Percentiles rank a stretch among this genome's conserved stretches.
Evolutionary conservation across 83 land plant genomes (phyloP).

Genomic region (Diphasiastrum complanatum): DNA sequence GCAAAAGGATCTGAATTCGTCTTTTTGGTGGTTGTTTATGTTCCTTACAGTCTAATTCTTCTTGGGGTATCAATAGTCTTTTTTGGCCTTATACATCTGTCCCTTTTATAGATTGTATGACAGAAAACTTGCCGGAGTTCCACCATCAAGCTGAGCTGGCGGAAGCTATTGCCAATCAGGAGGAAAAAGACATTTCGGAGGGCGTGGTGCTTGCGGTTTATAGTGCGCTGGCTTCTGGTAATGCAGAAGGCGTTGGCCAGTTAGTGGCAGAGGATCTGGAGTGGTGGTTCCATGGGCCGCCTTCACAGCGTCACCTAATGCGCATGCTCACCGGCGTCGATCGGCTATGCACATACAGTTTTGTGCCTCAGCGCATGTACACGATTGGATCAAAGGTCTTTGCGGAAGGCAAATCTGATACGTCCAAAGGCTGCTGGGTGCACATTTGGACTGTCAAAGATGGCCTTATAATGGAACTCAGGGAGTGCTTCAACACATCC

Average conservation of each 20-base stretch:
- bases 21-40: too few relatives aligned
- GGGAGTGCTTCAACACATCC: slow-evolving; percentile 32
- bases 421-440: slow-evolving; percentile 22
- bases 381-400: slow-evolving; percentile 20
- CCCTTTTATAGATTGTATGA: too few relatives aligned
- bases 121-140: too few relatives aligned
- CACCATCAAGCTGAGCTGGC: too few relatives aligned
- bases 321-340: slow-evolving; percentile 9
- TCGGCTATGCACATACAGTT: not conserved
- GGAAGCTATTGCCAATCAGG: too few relatives aligned
- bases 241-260: not conserved
- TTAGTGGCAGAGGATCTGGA: slow-evolving; percentile 11
- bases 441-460: slow-evolving; percentile 32
- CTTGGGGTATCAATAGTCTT: too few relatives aligned
- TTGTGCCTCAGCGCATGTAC: not conserved
- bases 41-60: too few relatives aligned
- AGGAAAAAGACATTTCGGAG: too few relatives aligned
- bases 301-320: slow-evolving; percentile 7
- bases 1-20: too few relatives aligned
- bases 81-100: too few relatives aligned
- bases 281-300: slow-evolving; percentile 14
- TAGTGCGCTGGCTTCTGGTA: not conserved
- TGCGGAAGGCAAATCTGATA: slow-evolving; percentile 20
- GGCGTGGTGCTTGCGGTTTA: not conserved
- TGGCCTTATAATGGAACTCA: slow-evolving; percentile 12